Evolutionary conservation across 2,329 filamentous ascomycete genomes (phyloP).

Genomic region (Pseudogymnoascus sp.): DNA sequence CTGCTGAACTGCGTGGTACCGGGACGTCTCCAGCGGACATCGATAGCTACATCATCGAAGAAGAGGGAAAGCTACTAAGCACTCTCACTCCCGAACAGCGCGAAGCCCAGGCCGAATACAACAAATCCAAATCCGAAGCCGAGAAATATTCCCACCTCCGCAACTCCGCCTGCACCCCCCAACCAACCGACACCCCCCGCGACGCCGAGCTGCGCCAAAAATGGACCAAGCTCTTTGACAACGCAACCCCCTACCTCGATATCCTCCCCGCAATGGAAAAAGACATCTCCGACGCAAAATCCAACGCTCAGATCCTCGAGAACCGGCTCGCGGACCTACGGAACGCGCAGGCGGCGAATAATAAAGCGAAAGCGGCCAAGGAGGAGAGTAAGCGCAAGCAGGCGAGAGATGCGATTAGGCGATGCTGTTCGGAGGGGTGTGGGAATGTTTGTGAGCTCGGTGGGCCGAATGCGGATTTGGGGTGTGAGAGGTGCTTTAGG

Average conservation of each 20-base stretch:
- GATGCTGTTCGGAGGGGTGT: not conserved
- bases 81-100: not conserved
- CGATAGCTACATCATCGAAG: not conserved
- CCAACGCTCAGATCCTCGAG: not conserved
- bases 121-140: not conserved
- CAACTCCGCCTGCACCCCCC: not conserved
- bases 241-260: not conserved
- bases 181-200: not conserved
- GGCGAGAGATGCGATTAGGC: not conserved
- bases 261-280: not conserved
- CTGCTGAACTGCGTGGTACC: not conserved
- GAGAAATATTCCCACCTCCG: not conserved
- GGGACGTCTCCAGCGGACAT: not conserved
- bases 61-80: not conserved
- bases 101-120: not conserved
- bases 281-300: not conserved
- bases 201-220: not conserved
- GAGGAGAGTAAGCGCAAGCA: not conserved
- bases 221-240: not conserved
- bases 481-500: conserved; percentile 5
- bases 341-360: conserved; percentile 2
- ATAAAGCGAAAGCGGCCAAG: not conserved
- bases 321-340: not conserved
- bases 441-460: not conserved
- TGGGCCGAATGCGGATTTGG: not conserved